phyloP scores from a whole-genome alignment of 208 protist species.

The Jaenimonas drosophilae region DNA sequence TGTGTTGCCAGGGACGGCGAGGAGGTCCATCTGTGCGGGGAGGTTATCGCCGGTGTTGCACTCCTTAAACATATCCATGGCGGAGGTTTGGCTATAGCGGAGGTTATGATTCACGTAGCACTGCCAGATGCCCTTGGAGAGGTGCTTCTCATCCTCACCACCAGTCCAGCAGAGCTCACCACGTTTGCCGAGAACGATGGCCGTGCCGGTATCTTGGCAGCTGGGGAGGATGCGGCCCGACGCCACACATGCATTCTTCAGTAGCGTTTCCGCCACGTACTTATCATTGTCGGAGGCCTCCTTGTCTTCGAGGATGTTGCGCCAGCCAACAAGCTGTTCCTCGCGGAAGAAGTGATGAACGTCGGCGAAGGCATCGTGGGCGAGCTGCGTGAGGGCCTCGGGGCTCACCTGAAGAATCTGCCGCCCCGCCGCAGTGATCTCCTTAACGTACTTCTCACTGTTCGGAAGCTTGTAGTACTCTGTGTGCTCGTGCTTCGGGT shows the following conservation, averaged over 20 bases:
- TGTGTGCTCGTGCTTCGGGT: conserved; percentile 69
- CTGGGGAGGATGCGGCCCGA: conserved; percentile 81
- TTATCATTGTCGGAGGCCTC: conserved; percentile 94
- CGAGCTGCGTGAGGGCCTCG: conserved; percentile 83
- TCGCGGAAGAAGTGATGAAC: conserved; percentile 94
- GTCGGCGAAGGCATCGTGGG: conserved; percentile 85
- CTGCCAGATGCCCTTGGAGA: conserved; percentile 94
- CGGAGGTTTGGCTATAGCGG: conserved; percentile 93
- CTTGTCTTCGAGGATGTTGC: conserved; percentile 92
- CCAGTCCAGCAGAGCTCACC: conserved; percentile 95
- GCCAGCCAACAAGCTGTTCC: conserved; percentile 91
- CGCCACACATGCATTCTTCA: conserved; percentile 96
- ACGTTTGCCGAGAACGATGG: conserved; percentile 95
- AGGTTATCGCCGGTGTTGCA: conserved; percentile 96
- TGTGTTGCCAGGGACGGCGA: conserved; percentile 86
- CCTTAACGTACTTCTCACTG: conserved; percentile 72
- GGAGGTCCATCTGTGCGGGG: conserved; percentile 96
- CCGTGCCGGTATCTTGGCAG: conserved; percentile 97
- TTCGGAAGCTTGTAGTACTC: conserved; percentile 79
- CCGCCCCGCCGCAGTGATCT: conserved; percentile 54
- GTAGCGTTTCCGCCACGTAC: conserved; percentile 94
- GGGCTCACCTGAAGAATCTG: conserved; percentile 87
- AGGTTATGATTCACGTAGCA: conserved; percentile 94
- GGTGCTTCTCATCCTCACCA: conserved; percentile 91
- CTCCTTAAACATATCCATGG: conserved; percentile 97